These are phyloP conservation scores for Leucosporidium scottii DNA, from an alignment of 768 basidiomycete genomes.

Conservation along the genomic window DNA sequence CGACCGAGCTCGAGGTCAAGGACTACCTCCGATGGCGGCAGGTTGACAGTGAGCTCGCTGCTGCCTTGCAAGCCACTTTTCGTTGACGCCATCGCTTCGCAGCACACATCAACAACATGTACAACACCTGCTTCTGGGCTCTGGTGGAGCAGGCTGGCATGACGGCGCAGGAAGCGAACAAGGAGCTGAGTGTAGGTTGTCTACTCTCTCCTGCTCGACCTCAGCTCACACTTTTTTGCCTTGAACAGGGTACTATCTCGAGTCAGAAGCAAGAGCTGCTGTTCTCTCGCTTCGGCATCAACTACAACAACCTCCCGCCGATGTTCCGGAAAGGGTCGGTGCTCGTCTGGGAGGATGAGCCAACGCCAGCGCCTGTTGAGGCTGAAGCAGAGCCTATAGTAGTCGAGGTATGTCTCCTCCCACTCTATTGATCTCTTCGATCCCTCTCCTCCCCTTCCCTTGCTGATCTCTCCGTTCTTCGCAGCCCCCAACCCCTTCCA, in stretches of 20 bases:
- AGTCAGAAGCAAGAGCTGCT: constrained; percentile 87
- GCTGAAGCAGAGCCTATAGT: background rate
- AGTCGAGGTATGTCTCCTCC: background rate
- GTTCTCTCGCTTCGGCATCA: constrained; percentile 70
- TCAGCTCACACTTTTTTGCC: background rate
- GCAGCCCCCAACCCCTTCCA: background rate
- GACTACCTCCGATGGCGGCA: constrained; percentile 98
- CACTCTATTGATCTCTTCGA: background rate
- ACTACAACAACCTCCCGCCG: constrained; percentile 70
- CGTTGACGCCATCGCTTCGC: constrained; percentile 15
- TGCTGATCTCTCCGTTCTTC: background rate
- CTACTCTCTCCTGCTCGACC: background rate
- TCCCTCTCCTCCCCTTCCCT: background rate
- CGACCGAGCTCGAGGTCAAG: constrained; percentile 59
- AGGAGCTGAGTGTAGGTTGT: constrained; percentile 59
- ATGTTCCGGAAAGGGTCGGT: constrained; percentile 80
- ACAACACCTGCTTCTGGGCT: constrained; percentile 95
- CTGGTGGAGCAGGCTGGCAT: constrained; percentile 75
- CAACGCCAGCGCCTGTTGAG: background rate
- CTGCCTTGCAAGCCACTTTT: background rate
- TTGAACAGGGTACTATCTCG: constrained; percentile 71
- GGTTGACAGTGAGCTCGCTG: constrained; percentile 66
- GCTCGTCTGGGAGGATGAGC: constrained; percentile 53
- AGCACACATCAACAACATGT: constrained; percentile 98
- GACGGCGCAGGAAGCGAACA: constrained; percentile 72